Evolutionary conservation across 2,329 filamentous ascomycete species (phyloP).

Genomic region (Sporothrix pallida): DNA sequence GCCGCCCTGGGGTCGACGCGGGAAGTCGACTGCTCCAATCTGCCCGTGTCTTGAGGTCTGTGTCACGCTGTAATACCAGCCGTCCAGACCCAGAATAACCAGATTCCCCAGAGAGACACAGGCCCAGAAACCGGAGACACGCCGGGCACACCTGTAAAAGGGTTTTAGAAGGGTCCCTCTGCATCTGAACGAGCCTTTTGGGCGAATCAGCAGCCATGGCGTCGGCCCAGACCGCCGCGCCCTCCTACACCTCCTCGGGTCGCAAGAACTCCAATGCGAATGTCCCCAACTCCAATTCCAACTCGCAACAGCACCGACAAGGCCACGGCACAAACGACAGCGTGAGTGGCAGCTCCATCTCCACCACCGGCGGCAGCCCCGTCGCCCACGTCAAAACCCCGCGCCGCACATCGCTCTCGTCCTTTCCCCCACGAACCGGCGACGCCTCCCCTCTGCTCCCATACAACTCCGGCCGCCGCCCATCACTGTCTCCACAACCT

Average conservation of each 20-base stretch:
- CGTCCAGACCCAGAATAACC: neutral
- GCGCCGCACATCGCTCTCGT: constrained; percentile 66
- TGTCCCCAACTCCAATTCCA: neutral
- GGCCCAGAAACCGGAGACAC: neutral
- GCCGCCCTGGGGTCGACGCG: constrained; percentile 4
- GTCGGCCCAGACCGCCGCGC: constrained; percentile 23
- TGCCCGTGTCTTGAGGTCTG: neutral
- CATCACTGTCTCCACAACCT: constrained; percentile 61
- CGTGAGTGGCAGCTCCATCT: constrained; percentile 46
- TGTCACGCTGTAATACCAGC: constrained; percentile 6
- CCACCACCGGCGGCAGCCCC: constrained; percentile 36
- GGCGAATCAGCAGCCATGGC: constrained; percentile 29
- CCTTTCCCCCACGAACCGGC: constrained; percentile 61
- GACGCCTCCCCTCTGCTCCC: constrained; percentile 62
- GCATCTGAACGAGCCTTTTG: neutral
- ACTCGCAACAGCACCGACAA: constrained; percentile 1
- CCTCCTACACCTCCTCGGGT: neutral
- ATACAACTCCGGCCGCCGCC: constrained; percentile 49
- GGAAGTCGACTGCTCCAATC: neutral
- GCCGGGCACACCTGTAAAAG: neutral
- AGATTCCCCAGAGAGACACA: neutral
- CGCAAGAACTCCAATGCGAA: neutral
- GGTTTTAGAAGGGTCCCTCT: no score
- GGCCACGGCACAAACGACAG: constrained; percentile 39
- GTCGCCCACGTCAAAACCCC: constrained; percentile 45